phyloP scores from a whole-genome alignment of 345 rosid genomes.

The Hibiscus tridactylites region DNA sequence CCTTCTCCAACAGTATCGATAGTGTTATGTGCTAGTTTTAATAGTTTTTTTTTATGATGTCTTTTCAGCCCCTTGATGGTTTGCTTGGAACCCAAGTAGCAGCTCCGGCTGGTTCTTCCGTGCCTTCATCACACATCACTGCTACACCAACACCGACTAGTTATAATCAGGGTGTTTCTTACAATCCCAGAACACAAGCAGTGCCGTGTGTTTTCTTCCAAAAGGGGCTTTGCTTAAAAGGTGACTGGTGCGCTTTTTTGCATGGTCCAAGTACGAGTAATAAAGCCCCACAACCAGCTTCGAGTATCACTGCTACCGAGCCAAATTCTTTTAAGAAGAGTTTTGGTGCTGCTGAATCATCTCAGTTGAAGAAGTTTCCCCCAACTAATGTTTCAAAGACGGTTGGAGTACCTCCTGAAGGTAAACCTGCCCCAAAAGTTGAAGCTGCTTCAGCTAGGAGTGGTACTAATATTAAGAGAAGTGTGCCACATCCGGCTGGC shows the following conservation, averaged over 20 bases:
- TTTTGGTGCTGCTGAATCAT: constrained; percentile 24
- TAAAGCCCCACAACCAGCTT: constrained; percentile 32
- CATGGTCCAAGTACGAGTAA: constrained; percentile 48
- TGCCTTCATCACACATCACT: constrained; percentile 18
- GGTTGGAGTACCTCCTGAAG: constrained; percentile 21
- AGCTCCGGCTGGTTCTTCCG: constrained; percentile 35
- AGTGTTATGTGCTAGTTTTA: background rate
- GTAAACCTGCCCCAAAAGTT: constrained; percentile 25
- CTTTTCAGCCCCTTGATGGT: constrained; percentile 77
- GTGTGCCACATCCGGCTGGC: constrained; percentile 21
- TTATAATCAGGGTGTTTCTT: constrained; percentile 25
- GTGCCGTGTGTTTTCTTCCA: constrained; percentile 80
- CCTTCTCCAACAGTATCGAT: background rate
- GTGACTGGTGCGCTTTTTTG: constrained; percentile 72
- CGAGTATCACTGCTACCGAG: constrained; percentile 25
- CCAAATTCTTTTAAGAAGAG: constrained; percentile 28
- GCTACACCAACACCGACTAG: constrained; percentile 6
- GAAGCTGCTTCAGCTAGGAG: constrained; percentile 26
- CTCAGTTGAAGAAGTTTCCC: constrained; percentile 29
- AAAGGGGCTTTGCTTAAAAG: constrained; percentile 78
- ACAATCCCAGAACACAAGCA: constrained; percentile 42
- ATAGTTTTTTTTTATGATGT: constrained; percentile 3
- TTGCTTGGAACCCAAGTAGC: constrained; percentile 58
- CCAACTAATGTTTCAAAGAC: constrained; percentile 27
- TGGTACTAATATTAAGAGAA: constrained; percentile 24